phyloP scores from a whole-genome alignment of 257 asterid species.

The Jaltomata sinuosa region DNA sequence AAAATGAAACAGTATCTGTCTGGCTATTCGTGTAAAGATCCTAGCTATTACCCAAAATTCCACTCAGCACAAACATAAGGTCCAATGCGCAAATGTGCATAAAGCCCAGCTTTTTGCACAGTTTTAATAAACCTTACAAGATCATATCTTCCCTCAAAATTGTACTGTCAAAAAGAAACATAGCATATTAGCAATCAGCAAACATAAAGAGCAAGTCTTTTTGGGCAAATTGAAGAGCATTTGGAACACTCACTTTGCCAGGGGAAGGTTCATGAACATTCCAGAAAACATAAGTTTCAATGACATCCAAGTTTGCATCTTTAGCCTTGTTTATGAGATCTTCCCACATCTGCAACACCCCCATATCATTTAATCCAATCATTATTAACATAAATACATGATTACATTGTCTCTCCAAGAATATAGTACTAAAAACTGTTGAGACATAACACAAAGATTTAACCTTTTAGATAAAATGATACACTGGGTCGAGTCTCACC shows the following conservation, averaged over 20 bases:
- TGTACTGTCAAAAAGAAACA: slow-evolving; percentile 27
- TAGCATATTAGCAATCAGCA: background rate
- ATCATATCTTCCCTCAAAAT: slow-evolving; percentile 62
- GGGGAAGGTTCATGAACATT: slow-evolving; percentile 64
- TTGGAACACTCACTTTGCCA: slow-evolving; percentile 41
- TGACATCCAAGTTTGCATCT: slow-evolving; percentile 58
- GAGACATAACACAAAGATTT: background rate
- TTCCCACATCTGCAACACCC: slow-evolving; percentile 60
- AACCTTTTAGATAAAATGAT: background rate
- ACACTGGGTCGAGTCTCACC: background rate
- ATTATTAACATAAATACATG: background rate
- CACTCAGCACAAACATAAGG: slow-evolving; percentile 80
- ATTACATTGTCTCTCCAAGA: background rate
- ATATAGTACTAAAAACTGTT: background rate
- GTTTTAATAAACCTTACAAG: slow-evolving; percentile 55
- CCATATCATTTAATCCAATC: slow-evolving; percentile 1
- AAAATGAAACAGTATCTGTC: too few species aligned
- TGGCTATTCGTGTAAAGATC: background rate
- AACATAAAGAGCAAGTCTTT: background rate
- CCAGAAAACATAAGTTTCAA: slow-evolving; percentile 70
- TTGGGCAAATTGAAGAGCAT: background rate
- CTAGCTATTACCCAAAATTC: slow-evolving; percentile 54
- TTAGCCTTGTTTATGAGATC: slow-evolving; percentile 54
- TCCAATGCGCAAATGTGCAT: slow-evolving; percentile 51
- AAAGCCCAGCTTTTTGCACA: slow-evolving; percentile 44